These are phyloP conservation scores for Emmonsiellopsis sp. DNA, from an alignment of 2,329 filamentous ascomycete species.

Conservation along the genomic window DNA sequence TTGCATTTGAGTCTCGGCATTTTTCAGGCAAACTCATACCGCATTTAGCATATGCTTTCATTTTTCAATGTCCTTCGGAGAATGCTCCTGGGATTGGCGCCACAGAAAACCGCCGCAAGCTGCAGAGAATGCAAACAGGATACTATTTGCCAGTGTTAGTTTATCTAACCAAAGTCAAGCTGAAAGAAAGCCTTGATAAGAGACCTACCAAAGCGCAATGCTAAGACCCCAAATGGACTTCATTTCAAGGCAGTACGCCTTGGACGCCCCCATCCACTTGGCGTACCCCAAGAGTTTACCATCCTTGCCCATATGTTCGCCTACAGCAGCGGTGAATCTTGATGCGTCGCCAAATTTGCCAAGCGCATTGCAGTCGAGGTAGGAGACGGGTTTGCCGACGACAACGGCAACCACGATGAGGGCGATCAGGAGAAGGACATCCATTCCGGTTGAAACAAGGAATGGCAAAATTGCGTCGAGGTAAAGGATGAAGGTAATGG, in stretches of 20 bases:
- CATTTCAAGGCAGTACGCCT: constrained; percentile 66
- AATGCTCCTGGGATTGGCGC: constrained; percentile 44
- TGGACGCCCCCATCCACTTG: constrained; percentile 51
- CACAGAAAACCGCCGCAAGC: constrained; percentile 53
- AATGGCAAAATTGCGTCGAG: constrained; percentile 67
- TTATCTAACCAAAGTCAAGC: background rate
- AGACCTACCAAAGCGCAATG: constrained; percentile 62
- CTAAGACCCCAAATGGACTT: constrained; percentile 81
- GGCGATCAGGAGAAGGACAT: constrained; percentile 62
- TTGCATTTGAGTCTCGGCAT: no score
- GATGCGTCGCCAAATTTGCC: constrained; percentile 39
- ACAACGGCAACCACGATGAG: constrained; percentile 68
- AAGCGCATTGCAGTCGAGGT: constrained; percentile 59
- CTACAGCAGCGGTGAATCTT: constrained; percentile 44
- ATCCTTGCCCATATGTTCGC: constrained; percentile 41
- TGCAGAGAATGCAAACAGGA: constrained; percentile 57
- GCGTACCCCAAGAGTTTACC: constrained; percentile 42
- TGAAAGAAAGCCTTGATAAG: background rate
- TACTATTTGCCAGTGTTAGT: constrained; percentile 28
- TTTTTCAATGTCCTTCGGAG: constrained; percentile 41
- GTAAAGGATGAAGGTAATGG: constrained; percentile 73
- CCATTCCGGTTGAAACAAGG: constrained; percentile 56
- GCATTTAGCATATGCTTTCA: constrained; percentile 17
- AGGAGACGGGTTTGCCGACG: constrained; percentile 70
- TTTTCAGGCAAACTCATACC: no score